These are phyloP conservation scores for Gracilariopsis chorda DNA, from an alignment of 23 red algal genomes.

Conservation along the genomic window DNA sequence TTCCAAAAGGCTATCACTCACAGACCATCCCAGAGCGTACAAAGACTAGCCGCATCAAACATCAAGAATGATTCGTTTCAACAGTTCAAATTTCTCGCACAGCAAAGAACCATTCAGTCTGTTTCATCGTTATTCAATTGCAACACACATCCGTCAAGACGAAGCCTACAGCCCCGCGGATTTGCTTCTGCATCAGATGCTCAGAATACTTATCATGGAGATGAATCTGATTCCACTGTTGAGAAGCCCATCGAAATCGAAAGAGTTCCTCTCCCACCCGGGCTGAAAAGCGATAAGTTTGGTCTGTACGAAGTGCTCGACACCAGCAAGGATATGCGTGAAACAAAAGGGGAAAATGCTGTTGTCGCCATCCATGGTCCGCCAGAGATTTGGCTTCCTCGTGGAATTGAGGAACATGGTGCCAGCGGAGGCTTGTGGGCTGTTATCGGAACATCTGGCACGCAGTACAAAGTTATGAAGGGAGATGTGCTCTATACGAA, in stretches of 20 bases:
- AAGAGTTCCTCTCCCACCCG: slow-evolving; percentile 37
- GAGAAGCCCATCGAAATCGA: neutral
- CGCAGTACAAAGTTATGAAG: slow-evolving; percentile 64
- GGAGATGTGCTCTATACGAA: slow-evolving; percentile 65
- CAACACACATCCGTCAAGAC: no score
- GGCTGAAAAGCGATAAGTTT: neutral
- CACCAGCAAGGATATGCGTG: neutral
- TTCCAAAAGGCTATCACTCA: no score
- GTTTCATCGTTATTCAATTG: no score
- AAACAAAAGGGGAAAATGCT: slow-evolving; percentile 22
- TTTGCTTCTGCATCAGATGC: neutral
- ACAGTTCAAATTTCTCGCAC: no score
- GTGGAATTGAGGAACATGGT: slow-evolving; percentile 2
- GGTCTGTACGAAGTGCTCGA: slow-evolving; percentile 24
- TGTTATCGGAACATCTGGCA: slow-evolving; percentile 29
- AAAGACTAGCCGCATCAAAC: no score
- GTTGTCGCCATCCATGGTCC: slow-evolving; percentile 60
- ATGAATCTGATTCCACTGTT: neutral
- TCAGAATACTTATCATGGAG: neutral
- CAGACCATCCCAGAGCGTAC: no score
- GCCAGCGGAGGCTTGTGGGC: slow-evolving; percentile 64
- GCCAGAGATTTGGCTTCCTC: slow-evolving; percentile 28
- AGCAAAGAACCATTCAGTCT: no score
- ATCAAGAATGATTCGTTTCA: no score
- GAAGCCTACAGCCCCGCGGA: no score